Evolutionary conservation across 345 rosid species (phyloP), one percentile per base, ranked within the genome.

Genomic region (Turritis glabra): DNA sequence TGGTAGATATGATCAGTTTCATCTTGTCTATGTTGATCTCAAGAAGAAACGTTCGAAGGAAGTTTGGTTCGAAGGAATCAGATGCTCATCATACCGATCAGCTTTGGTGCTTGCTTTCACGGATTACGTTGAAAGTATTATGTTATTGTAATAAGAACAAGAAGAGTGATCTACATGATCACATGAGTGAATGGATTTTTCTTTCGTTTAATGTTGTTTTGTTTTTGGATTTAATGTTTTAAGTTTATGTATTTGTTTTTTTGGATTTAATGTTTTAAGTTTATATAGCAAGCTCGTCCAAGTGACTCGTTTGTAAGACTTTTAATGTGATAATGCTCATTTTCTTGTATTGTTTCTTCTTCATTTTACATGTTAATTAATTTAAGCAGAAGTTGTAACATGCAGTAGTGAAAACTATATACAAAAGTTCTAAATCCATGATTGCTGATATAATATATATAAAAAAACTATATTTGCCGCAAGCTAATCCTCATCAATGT

Each of bases 401-500:
- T 11, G 2, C 11, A 1, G 29, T 46, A 58, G 46, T 58, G 18
- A 35, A 35, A 10, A 59, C 46, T 64, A 62, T 41, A 64, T 64
- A 64, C 54, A 64, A 64, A 46, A 46, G 41, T 29, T 62, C 55
- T 12, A 46, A 19, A 64, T 46, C 27, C 27, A 15, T 40, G 35
- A 68, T 23, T 32, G 8, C 32, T 67, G 15, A 30, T 17, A 56
- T 29, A n/a, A n/a, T 50, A 35, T 18, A 56, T 1, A 32, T 8
- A 23, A 5, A 17, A 17, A n/a, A 30, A 9, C 2, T 30, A 56
- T 2, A 17, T 56, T 17, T 10, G 14, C 22, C 0, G 8, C 15
- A 25, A 17, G 19, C 22, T 72, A 53, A 61, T 44, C 79, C 2
- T 50, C 64, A 73, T 86, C 71, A 82, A 0, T 73, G 79, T 47